Conservation (phyloP, 2,329 filamentous ascomycete species). For the Diaporthe destruens region DNA sequence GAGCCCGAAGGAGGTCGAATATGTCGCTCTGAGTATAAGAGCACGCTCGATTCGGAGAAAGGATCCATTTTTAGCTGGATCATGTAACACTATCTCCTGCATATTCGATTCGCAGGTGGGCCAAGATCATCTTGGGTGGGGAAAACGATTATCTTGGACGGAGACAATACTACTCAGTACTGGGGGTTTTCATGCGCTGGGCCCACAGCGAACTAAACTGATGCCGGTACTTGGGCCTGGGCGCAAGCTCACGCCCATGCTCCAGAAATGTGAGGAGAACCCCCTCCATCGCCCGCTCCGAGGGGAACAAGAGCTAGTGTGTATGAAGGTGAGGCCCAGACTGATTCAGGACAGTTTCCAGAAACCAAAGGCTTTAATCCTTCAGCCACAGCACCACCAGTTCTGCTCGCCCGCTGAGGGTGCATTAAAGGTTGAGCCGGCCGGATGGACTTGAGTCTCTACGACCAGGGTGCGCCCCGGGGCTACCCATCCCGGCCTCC, state of each 20-base stretch:
- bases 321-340: constrained; percentile 17
- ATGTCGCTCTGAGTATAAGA: constrained; percentile 25
- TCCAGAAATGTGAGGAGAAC: background rate
- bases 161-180: constrained; percentile 31
- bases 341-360: constrained; percentile 33
- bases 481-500: constrained; percentile 30
- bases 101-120: constrained; percentile 17
- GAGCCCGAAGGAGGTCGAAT: background rate
- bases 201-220: constrained; percentile 15
- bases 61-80: constrained; percentile 23
- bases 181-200: constrained; percentile 4
- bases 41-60: constrained; percentile 11
- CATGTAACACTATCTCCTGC: constrained; percentile 25
- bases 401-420: constrained; percentile 5
- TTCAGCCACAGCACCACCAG: constrained; percentile 4
- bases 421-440: constrained; percentile 20
- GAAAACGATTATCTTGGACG: constrained; percentile 26
- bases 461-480: constrained; percentile 13
- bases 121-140: constrained; percentile 22
- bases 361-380: constrained; percentile 9
- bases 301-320: constrained; percentile 9
- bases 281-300: constrained; percentile 8
- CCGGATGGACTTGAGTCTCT: constrained; percentile 12
- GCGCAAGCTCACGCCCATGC: constrained; percentile 24
- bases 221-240: constrained; percentile 16